phyloP scores from a whole-genome alignment of 2,329 filamentous ascomycete genomes.

The Botryotinia globosa region DNA sequence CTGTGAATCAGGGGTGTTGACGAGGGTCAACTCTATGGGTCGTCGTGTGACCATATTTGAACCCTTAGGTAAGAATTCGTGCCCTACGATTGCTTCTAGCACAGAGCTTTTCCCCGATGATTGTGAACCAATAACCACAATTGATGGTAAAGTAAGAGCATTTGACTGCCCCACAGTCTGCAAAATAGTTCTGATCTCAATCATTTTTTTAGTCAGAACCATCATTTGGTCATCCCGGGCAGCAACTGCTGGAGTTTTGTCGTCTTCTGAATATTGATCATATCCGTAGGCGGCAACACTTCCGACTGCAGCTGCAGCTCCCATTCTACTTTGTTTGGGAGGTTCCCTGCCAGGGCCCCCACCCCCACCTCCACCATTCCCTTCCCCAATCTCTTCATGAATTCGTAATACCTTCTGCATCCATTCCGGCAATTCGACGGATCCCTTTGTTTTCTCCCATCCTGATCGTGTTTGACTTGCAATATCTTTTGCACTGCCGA shows the following conservation, averaged over 20 bases:
- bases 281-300: conserved; percentile 78
- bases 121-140: conserved; percentile 98
- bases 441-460: conserved; percentile 80
- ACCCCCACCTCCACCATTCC: conserved; percentile 35
- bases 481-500: conserved; percentile 70
- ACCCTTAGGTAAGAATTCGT: conserved; percentile 97
- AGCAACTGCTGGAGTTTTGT: conserved; percentile 60
- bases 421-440: conserved; percentile 73
- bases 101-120: conserved; percentile 98
- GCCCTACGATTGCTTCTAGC: conserved; percentile 91
- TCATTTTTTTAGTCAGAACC: conserved; percentile 99
- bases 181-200: conserved; percentile 90
- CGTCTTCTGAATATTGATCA: conserved; percentile 64
- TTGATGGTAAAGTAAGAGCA: conserved; percentile 84
- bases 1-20: conserved; percentile 86
- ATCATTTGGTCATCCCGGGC: conserved; percentile 98
- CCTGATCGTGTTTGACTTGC: conserved; percentile 76
- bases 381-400: conserved; percentile 57
- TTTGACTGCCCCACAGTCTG: conserved; percentile 90
- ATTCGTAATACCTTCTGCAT: conserved; percentile 67
- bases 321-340: conserved; percentile 58
- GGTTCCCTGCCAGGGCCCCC: conserved; percentile 48
- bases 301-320: conserved; percentile 63
- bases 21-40: conserved; percentile 91
- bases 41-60: conserved; percentile 96